Evolutionary conservation across 2,329 filamentous ascomycete species (phyloP).

Genomic region (Claviceps monticola): DNA sequence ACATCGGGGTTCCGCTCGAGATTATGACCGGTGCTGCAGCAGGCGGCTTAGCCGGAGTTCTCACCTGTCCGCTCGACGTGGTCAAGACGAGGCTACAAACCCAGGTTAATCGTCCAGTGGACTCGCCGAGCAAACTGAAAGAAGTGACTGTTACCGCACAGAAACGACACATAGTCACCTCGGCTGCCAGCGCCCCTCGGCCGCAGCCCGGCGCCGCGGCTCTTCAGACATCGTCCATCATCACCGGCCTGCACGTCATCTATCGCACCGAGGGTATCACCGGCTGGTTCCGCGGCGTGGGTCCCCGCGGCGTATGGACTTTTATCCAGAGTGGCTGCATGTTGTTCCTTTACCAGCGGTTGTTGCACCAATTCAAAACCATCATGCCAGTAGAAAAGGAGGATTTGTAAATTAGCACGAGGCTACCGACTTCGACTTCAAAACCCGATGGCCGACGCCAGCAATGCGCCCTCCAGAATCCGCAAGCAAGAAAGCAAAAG

Average conservation of each 20-base stretch:
- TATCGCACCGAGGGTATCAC: slow-evolving; percentile 78
- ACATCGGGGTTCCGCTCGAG: slow-evolving; percentile 77
- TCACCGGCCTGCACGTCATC: slow-evolving; percentile 72
- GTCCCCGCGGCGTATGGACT: slow-evolving; percentile 88
- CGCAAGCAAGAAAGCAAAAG: neutral
- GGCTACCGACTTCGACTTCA: neutral
- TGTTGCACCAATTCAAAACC: slow-evolving; percentile 62
- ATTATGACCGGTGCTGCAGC: slow-evolving; percentile 80
- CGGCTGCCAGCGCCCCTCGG: slow-evolving; percentile 72
- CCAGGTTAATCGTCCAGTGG: slow-evolving; percentile 45
- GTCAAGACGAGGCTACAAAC: slow-evolving; percentile 96
- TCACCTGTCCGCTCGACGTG: slow-evolving; percentile 92
- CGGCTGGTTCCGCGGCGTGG: slow-evolving; percentile 91
- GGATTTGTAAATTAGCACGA: slow-evolving; percentile 8
- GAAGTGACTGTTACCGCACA: slow-evolving; percentile 33
- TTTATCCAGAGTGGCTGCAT: slow-evolving; percentile 95
- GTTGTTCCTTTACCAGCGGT: slow-evolving; percentile 85
- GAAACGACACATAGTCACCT: slow-evolving; percentile 72
- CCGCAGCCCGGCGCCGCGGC: slow-evolving; percentile 64
- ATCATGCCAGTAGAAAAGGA: slow-evolving; percentile 22
- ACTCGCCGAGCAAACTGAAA: slow-evolving; percentile 13
- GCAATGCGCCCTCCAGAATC: too few species aligned
- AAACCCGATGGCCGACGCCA: neutral
- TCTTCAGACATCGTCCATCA: slow-evolving; percentile 79
- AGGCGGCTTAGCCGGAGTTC: slow-evolving; percentile 81